These are phyloP conservation scores for Tetrapisispora phaffii DNA, from an alignment of 805 yeast species.

Conservation along the genomic window DNA sequence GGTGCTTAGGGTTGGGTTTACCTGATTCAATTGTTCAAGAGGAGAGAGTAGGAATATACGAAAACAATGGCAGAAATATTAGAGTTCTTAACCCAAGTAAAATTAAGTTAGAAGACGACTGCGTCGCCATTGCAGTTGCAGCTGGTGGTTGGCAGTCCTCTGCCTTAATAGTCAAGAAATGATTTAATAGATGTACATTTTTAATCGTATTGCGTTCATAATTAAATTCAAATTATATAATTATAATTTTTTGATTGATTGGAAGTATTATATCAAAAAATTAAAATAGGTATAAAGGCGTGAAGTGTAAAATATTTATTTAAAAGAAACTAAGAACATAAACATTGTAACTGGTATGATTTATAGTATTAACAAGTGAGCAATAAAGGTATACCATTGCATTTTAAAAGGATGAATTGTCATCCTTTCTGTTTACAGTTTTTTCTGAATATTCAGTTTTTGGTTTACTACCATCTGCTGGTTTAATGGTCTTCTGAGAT, in stretches of 20 bases:
- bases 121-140: conserved; percentile 48
- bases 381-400: too few relatives aligned
- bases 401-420: background rate
- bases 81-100: conserved; percentile 37
- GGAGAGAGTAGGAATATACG: conserved; percentile 24
- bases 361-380: too few relatives aligned
- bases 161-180: conserved; percentile 37
- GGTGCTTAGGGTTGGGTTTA: conserved; percentile 60
- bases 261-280: too few relatives aligned
- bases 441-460: conserved; percentile 25
- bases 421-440: conserved; percentile 11
- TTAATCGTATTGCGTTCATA: too few relatives aligned
- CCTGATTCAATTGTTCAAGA: conserved; percentile 15
- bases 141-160: conserved; percentile 80
- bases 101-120: conserved; percentile 30
- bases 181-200: background rate
- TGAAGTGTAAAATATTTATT: too few relatives aligned
- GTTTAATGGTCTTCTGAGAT: conserved; percentile 31
- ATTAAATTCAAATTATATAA: too few relatives aligned
- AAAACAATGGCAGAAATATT: conserved; percentile 19
- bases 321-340: too few relatives aligned
- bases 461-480: conserved; percentile 32
- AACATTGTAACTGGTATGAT: too few relatives aligned
- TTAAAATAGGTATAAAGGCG: too few relatives aligned
- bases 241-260: too few relatives aligned